These are phyloP conservation scores for Trametes cubensis DNA, from an alignment of 768 basidiomycete genomes.

Conservation along the genomic window DNA sequence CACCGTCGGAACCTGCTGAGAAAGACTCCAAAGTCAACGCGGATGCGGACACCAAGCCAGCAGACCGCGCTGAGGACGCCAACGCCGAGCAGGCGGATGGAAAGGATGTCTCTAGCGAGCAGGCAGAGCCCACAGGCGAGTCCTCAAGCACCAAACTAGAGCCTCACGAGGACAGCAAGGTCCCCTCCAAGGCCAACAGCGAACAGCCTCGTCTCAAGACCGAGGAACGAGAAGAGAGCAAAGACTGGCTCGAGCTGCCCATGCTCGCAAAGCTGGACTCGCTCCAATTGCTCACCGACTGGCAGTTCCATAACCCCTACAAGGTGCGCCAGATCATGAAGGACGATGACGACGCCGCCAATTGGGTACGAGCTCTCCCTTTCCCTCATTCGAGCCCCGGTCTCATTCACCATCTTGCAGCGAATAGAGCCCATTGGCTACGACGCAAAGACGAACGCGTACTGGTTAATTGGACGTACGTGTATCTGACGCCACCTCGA, in stretches of 20 bases:
- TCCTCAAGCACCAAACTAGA: constrained; percentile 8
- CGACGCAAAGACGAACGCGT: constrained; percentile 75
- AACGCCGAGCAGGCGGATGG: background rate
- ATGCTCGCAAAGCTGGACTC: constrained; percentile 76
- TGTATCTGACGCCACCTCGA: constrained; percentile 12
- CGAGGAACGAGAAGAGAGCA: constrained; percentile 42
- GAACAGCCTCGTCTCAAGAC: constrained; percentile 6
- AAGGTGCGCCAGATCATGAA: constrained; percentile 74
- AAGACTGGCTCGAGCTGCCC: constrained; percentile 72
- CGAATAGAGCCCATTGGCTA: constrained; percentile 86
- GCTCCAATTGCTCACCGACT: constrained; percentile 73
- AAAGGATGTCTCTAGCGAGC: background rate
- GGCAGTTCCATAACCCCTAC: constrained; percentile 83
- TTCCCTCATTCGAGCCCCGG: background rate
- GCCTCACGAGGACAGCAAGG: constrained; percentile 12
- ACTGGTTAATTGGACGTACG: constrained; percentile 84
- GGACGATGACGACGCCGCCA: constrained; percentile 72
- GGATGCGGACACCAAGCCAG: background rate
- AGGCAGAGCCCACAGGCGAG: background rate
- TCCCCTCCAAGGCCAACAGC: background rate
- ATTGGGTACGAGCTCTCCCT: constrained; percentile 60
- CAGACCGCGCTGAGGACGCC: background rate
- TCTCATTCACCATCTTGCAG: constrained; percentile 40
- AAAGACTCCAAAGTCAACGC: constrained; percentile 24
- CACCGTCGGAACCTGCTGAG: constrained; percentile 17